phyloP scores from a whole-genome alignment of 805 yeast genomes.

The Wickerhamiella galacta region DNA sequence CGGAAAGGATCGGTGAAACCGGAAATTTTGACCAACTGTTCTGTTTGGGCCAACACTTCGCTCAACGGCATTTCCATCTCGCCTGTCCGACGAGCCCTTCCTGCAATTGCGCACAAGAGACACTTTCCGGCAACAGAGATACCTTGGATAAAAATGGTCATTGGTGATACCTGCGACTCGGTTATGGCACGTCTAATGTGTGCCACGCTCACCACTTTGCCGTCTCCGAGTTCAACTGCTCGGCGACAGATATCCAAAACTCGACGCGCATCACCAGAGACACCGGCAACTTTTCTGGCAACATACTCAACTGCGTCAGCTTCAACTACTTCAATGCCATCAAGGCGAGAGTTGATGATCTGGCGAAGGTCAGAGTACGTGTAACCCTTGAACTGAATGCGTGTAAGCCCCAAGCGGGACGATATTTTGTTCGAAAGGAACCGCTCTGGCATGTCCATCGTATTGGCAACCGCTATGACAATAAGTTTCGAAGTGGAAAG shows the following conservation, averaged over 20 bases:
- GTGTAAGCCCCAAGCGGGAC: slow-evolving; percentile 72
- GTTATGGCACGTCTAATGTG: slow-evolving; percentile 13
- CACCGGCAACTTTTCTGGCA: slow-evolving; percentile 85
- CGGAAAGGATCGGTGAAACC: slow-evolving; percentile 17
- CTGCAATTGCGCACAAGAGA: slow-evolving; percentile 48
- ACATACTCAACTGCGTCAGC: slow-evolving; percentile 68
- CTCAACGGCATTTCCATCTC: slow-evolving; percentile 56
- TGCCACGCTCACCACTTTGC: slow-evolving; percentile 17
- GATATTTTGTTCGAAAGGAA: slow-evolving; percentile 74
- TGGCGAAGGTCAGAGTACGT: slow-evolving; percentile 57
- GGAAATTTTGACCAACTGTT: slow-evolving; percentile 32
- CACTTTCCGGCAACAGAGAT: slow-evolving; percentile 58
- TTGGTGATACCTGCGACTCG: slow-evolving; percentile 51
- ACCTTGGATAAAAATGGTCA: slow-evolving; percentile 37
- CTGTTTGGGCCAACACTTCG: slow-evolving; percentile 64
- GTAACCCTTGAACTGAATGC: slow-evolving; percentile 82
- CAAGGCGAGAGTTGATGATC: slow-evolving; percentile 59
- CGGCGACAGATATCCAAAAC: slow-evolving; percentile 76
- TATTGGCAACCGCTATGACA: slow-evolving; percentile 87
- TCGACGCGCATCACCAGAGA: slow-evolving; percentile 92
- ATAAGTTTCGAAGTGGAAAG: slow-evolving; percentile 60
- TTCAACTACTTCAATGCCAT: slow-evolving; percentile 24
- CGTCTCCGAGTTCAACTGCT: slow-evolving; percentile 51
- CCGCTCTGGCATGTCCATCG: slow-evolving; percentile 93
- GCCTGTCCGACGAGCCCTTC: slow-evolving; percentile 50